Base-by-base conservation (phyloP, 2,329 filamentous ascomycete genomes). In the Plectosphaerella plurivora region DNA sequence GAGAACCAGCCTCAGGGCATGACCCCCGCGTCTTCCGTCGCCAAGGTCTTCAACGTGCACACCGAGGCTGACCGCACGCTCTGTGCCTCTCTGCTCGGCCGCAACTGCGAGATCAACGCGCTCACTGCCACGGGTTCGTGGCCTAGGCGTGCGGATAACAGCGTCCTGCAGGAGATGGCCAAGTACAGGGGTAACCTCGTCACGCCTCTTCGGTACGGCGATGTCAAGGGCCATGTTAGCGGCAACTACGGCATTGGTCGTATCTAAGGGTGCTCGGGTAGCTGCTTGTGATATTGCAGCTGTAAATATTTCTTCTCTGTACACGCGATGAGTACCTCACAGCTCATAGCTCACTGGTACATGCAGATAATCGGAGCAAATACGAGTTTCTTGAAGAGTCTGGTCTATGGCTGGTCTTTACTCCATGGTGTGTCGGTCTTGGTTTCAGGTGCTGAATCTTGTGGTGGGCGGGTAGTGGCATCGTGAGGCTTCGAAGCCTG, bases 1-100 rank as follows among this genome's bases (percentile, higher is more conserved):
- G 62, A 68, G 42, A 62, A 67, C 28, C 69, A 74, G 51, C 62
- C 64, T 14, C 70, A 67, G 15, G 70, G 71, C 8, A 59, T 69
- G n/a, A 73, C 69, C 5, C 51, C 60, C 0, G 65, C 65, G 45
- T 60, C 57, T 20, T 53, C 61, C 25, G 50, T 36, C 10, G 61
- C 59, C 44, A 49, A 54, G 11, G 46, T 61, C 18, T 65, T 65
- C 49, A 55, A 53, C 0, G 45, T 53, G 9, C 52, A 59, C 15
- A 51, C 58, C 35, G 55, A 61, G 20, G 54, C 37, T 9, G 51
- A 51, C 20, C 46, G 49, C 44, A 42, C 55, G 7, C 37, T 51
- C 15, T 57, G 61, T 25, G 55, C 56, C 16, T 56, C 61, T 5
- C 55, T 53, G 18, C 54, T 68, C 7, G 65, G 64, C 47, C 63